phyloP scores from a whole-genome alignment of 768 basidiomycete genomes.

The Suillus lakei region DNA sequence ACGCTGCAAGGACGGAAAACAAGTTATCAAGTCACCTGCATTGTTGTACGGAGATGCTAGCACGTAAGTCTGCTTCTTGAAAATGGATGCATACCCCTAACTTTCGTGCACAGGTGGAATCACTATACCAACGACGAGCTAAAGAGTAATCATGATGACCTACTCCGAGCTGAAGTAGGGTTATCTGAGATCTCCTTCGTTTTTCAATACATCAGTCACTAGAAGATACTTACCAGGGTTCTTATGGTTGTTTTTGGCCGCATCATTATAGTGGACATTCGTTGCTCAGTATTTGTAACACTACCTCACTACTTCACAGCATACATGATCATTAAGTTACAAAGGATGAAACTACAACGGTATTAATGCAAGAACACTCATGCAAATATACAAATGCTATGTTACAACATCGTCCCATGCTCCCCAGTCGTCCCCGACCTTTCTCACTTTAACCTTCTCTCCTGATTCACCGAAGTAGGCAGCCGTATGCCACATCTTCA shows the following conservation, averaged over 20 bases:
- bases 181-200: conserved; percentile 88
- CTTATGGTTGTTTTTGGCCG: neutral
- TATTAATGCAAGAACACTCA: neutral
- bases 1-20: conserved; percentile 85
- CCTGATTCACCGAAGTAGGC: conserved; percentile 80
- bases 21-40: conserved; percentile 80
- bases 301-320: neutral
- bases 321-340: neutral
- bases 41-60: conserved; percentile 95
- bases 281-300: neutral
- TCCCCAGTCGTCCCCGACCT: conserved; percentile 72
- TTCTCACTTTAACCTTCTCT: conserved; percentile 78
- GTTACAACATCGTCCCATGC: conserved; percentile 69
- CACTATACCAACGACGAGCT: conserved; percentile 92
- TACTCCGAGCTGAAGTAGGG: conserved; percentile 89
- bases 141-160: conserved; percentile 91
- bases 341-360: neutral
- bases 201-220: conserved; percentile 95
- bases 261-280: neutral
- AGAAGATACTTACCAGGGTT: conserved; percentile 23
- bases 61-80: conserved; percentile 67
- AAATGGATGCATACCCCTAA: conserved; percentile 7
- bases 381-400: conserved; percentile 25
- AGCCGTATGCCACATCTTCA: conserved; percentile 80
- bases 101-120: conserved; percentile 76